Conservation (phyloP, 768 basidiomycete species). For the Pholiota microspora region DNA sequence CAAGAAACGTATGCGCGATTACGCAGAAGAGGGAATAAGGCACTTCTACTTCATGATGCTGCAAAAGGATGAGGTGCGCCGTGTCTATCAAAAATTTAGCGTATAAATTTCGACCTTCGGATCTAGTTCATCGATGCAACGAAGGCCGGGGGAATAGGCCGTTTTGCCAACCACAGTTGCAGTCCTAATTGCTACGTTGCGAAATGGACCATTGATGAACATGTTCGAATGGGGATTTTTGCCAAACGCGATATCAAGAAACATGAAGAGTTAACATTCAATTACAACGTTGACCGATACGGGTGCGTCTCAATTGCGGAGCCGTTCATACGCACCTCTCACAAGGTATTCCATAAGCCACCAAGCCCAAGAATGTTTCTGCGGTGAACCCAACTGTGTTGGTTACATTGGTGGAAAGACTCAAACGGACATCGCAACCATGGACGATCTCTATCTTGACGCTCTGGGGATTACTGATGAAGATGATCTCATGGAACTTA, state of each 20-base stretch:
- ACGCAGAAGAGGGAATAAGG: conserved; percentile 87
- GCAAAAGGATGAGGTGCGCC: conserved; percentile 90
- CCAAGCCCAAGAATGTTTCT: conserved; percentile 92
- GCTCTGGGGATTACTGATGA: conserved; percentile 95
- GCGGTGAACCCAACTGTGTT: conserved; percentile 93
- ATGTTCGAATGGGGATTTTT: conserved; percentile 97
- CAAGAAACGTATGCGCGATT: conserved; percentile 91
- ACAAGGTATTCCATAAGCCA: conserved; percentile 53
- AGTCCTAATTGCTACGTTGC: conserved; percentile 97
- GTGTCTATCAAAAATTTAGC: not conserved
- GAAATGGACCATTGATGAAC: conserved; percentile 91
- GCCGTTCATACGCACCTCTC: not conserved
- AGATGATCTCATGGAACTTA: conserved; percentile 76
- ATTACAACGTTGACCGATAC: conserved; percentile 99
- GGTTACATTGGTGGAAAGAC: conserved; percentile 98
- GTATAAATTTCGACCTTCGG: not conserved
- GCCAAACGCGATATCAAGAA: conserved; percentile 76
- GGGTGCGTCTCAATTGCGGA: conserved; percentile 49
- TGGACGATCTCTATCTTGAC: conserved; percentile 94
- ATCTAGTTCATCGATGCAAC: conserved; percentile 95
- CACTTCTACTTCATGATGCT: conserved; percentile 99
- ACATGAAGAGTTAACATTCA: conserved; percentile 94
- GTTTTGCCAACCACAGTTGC: conserved; percentile 98
- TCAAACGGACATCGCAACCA: conserved; percentile 90
- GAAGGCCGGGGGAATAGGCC: conserved; percentile 92